Percentiles rank a stretch among this genome's conserved stretches.
Conservation (phyloP, 2,329 filamentous ascomycete genomes). For the Samsoniella hepiali region DNA sequence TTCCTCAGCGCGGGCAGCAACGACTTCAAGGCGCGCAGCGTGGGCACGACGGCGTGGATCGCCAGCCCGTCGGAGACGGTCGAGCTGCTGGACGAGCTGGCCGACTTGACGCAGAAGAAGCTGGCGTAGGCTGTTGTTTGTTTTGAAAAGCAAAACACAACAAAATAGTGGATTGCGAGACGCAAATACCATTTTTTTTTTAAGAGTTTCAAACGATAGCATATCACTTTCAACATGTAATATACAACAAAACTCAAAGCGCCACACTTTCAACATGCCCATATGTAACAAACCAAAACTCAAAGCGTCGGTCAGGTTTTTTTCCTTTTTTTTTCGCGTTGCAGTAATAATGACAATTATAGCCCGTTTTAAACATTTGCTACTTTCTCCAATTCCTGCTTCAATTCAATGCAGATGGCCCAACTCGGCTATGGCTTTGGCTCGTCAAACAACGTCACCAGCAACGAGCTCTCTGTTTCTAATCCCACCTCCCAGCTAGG, state of each 20-base stretch:
- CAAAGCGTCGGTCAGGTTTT: no score
- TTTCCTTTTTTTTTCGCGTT: no score
- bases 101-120: constrained; percentile 52
- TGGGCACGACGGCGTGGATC: constrained; percentile 92
- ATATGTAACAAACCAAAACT: not conserved
- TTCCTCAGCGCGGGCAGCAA: constrained; percentile 94
- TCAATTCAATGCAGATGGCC: no score
- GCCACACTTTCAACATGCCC: not conserved
- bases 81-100: constrained; percentile 79
- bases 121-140: constrained; percentile 23
- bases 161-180: not conserved
- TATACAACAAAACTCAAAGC: not conserved
- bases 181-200: not conserved
- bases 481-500: no score
- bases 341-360: no score
- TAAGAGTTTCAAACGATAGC: not conserved
- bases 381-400: no score
- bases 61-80: constrained; percentile 90
- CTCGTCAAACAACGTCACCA: no score
- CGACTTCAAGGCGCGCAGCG: constrained; percentile 91
- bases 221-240: constrained; percentile 1
- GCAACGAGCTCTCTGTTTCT: no score
- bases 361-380: no score
- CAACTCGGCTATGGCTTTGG: no score
- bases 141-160: no score